Percentiles rank a stretch among this genome's conserved stretches.
phyloP scores from a whole-genome alignment of 2,329 filamentous ascomycete genomes.

The Phaeomoniella chlamydospora region DNA sequence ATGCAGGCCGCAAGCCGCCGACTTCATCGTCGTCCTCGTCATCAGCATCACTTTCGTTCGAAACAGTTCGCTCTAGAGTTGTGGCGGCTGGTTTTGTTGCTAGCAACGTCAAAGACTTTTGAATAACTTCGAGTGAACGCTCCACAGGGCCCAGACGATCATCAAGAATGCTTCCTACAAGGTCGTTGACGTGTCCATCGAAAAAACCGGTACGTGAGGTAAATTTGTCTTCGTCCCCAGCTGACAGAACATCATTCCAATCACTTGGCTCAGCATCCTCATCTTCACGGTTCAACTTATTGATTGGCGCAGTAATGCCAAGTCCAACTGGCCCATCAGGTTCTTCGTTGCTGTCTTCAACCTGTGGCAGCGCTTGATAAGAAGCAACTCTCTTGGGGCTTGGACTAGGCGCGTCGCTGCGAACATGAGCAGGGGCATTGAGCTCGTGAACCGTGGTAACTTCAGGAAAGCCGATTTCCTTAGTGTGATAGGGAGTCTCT shows the following conservation, averaged over 20 bases:
- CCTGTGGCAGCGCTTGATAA: background rate
- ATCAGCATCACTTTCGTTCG: constrained; percentile 67
- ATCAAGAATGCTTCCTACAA: constrained; percentile 66
- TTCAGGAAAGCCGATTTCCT: constrained; percentile 2
- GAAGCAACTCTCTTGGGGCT: constrained; percentile 43
- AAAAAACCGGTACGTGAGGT: constrained; percentile 75
- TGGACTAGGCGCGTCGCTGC: constrained; percentile 60
- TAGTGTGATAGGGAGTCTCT: constrained; percentile 14
- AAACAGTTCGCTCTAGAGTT: constrained; percentile 28
- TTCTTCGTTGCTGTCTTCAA: background rate
- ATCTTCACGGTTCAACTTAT: constrained; percentile 45
- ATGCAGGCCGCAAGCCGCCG: constrained; percentile 17
- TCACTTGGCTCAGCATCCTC: constrained; percentile 63
- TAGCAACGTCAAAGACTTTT: constrained; percentile 49
- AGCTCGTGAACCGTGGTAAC: constrained; percentile 37
- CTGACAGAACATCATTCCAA: constrained; percentile 71
- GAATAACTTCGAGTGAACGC: constrained; percentile 61
- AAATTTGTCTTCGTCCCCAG: constrained; percentile 71
- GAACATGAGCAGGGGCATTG: constrained; percentile 36
- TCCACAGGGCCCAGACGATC: constrained; percentile 69
- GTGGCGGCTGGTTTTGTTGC: constrained; percentile 57
- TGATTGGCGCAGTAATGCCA: constrained; percentile 38
- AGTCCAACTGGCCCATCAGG: constrained; percentile 42
- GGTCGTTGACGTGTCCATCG: constrained; percentile 72
- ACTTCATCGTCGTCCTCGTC: constrained; percentile 68